Base-by-base conservation (phyloP, 2,329 filamentous ascomycete genomes). In the Coniochaeta sp. region DNA sequence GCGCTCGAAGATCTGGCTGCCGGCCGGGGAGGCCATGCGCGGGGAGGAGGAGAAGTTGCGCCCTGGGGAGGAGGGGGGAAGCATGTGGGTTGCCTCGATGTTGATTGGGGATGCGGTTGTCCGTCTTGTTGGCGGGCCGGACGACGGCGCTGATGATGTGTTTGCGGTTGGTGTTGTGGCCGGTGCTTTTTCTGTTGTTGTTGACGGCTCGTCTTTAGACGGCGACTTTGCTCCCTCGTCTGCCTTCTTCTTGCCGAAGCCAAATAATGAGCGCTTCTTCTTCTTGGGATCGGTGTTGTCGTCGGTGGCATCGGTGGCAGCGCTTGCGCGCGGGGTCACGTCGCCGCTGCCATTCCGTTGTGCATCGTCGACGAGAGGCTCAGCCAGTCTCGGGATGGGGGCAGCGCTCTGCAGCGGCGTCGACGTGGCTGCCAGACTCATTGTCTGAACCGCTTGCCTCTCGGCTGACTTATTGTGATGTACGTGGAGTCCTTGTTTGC, bases 1-100 rank as follows among this genome's bases (percentile, higher is more conserved):
- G 62, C 92, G 87, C 73, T 97, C 92, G 65, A 97, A 97, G 61
- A 97, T 96, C 60, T 86, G 83, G 4, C 83, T 86, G 26, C 79
- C 78, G 10, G 90, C 88, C 13, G 91, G 89, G 18, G 90, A 95
- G 50, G 86, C 81, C 42, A 91, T 70, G 48, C 87, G 79, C 4
- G 90, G 86, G 8, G 90, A 92, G 9, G 81, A 79, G 12, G 86
- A 85, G 42, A 89, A 70, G 49, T 79, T 81, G 52, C 83, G 81
- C 53, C 72, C 76, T 3, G 88, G 87, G 2, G 87, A 90, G 0
- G 82, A 74, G 13, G 84, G 81, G 10, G 75, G 65, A 46, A 70
- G 67, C 60, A 72, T 68, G 58, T 65, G 49, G 60, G 62, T 51
- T 60, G 62, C 50, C 55, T 72, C 56, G 57, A 63, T 59, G 30